These are phyloP conservation scores for Abelmoschus esculentus DNA, from an alignment of 345 rosid genomes.

Conservation along the genomic window DNA sequence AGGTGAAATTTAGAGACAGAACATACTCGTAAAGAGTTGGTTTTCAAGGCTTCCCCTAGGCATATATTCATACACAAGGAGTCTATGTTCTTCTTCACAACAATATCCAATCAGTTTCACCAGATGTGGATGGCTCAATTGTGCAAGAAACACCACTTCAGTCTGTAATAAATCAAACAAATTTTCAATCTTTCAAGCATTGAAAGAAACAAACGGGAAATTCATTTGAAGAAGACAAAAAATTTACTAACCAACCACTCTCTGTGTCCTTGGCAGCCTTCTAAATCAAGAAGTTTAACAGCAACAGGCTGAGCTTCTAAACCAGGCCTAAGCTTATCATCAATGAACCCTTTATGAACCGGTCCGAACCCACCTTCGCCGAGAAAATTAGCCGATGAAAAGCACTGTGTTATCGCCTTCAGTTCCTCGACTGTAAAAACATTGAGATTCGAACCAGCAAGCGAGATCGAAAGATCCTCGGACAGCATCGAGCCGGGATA, in stretches of 20 bases:
- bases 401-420: conserved; percentile 67
- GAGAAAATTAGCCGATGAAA: conserved; percentile 54
- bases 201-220: no score
- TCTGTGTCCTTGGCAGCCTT: conserved; percentile 78
- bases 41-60: conserved; percentile 91
- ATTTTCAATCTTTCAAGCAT: no score
- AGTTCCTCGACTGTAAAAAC: conserved; percentile 57
- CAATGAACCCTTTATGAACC: conserved; percentile 81
- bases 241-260: conserved; percentile 98
- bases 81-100: conserved; percentile 82
- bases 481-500: conserved; percentile 52
- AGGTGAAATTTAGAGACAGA: background rate
- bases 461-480: conserved; percentile 65
- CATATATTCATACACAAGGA: conserved; percentile 82
- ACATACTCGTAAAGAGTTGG: conserved; percentile 73
- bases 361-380: conserved; percentile 96
- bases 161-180: conserved; percentile 33
- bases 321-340: conserved; percentile 77
- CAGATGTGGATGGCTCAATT: conserved; percentile 65
- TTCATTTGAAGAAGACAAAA: no score
- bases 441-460: conserved; percentile 77
- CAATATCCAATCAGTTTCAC: conserved; percentile 88
- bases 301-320: conserved; percentile 84
- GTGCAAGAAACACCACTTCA: conserved; percentile 81
- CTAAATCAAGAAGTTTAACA: conserved; percentile 69